Evolutionary conservation across 1,139 yeast genomes (phyloP), one percentile per base, ranked within the genome.

Genomic region (Geotrichum cucujoidarum): DNA sequence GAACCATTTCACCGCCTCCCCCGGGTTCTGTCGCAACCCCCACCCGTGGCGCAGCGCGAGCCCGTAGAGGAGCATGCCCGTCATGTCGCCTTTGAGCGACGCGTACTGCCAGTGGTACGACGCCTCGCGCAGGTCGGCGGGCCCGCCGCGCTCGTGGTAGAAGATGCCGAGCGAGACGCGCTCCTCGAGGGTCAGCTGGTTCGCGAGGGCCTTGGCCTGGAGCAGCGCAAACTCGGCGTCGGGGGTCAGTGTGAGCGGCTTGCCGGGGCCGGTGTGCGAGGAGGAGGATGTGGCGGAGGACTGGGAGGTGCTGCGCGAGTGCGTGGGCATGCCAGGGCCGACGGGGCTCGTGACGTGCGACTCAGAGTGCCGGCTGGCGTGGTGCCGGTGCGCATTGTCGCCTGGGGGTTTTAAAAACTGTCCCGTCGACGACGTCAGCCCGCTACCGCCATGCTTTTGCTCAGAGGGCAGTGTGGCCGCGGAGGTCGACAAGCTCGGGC

Each of bases 31-130:
- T 25, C 78, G 73, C 14, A 82, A 80, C 0, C 95, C 95, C 65
- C 81, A 81, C 0, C 94, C 95, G 49, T 76, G 71, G 49, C 84
- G 70, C 29, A 85, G 65, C 0, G 92, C 83, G 56, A 83, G 65
- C 0, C 90, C 87, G 61, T 84, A 85, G 33, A 83, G 63, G 42
- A 80, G 73, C 83, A 80, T 83, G 1, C 92, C 95, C 39, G 81
- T 78, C 55, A 72, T 73, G 55, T 76, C 74, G 1, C 89, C 88
- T 33, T 68, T 66, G 53, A 71, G 73, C 1, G 87, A 82, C 1
- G 83, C 81, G 32, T 77, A 70, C 55, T 79, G 82, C 53, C 85
- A 67, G 57, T 81, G 87, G 56, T 81, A 79, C 2, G 89, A 77
- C 4, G 88, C 82, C 56, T 83, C 92, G 34, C 82, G 72, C 44